phyloP scores from a whole-genome alignment of 257 asterid species.

The Scutellaria galericulata region DNA sequence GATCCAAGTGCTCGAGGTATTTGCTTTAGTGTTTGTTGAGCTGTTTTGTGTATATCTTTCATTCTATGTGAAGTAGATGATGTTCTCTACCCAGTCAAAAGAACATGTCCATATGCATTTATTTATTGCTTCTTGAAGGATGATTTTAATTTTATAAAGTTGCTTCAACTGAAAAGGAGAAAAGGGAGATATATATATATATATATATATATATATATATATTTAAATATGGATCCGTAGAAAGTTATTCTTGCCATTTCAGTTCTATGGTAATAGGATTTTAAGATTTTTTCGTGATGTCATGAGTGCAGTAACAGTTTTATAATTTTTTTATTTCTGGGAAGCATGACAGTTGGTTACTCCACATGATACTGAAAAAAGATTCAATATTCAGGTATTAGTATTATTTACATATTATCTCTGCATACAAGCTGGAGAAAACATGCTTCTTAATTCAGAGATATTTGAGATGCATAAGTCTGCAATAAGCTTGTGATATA shows the following conservation, averaged over 20 bases:
- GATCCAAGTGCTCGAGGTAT: conserved; percentile 87
- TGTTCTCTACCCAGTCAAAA: conserved; percentile 21
- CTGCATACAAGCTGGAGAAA: not conserved
- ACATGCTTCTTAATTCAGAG: not conserved
- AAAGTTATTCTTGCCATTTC: not conserved
- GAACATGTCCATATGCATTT: conserved; percentile 20
- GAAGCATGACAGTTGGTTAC: conserved; percentile 5
- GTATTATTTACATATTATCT: not conserved
- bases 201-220: no score
- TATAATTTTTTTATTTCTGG: not conserved
- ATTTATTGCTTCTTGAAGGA: conserved; percentile 30
- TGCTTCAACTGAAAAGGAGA: conserved; percentile 22
- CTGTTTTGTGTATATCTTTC: conserved; percentile 27
- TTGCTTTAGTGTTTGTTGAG: conserved; percentile 33
- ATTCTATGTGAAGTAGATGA: conserved; percentile 24
- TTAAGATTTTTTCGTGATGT: not conserved
- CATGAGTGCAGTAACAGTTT: not conserved
- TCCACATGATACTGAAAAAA: conserved; percentile 3
- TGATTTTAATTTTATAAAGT: conserved; percentile 26
- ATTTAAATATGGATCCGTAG: not conserved
- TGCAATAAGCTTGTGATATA: conserved; percentile 9
- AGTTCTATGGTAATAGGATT: conserved; percentile 3
- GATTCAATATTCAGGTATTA: not conserved
- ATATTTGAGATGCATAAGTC: not conserved
- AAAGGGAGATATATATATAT: not conserved